Evolutionary conservation across 805 yeast genomes (phyloP), one percentile per base, ranked within the genome.

Genomic region (Debaryomyces castellii): DNA sequence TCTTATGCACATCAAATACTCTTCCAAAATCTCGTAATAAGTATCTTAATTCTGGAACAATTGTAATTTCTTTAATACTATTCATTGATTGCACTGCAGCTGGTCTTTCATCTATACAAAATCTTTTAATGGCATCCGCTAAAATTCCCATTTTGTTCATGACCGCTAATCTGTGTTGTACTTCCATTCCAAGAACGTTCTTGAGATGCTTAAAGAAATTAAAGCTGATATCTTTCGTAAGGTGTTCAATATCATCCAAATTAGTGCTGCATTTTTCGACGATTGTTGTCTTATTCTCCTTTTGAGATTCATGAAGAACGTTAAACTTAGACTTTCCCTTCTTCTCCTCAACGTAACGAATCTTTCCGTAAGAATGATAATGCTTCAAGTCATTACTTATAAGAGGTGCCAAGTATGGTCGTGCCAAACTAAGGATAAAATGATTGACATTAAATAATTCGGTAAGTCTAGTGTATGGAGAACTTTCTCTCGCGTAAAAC

Each of bases 371-470:
- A 2, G 63, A 46, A 45, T 75, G 78, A 49, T 78, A 79, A 59
- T 89, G 94, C 58, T 85, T 85, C 57, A 89, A 74, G 59, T 89
- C 97, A 52, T 87, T 85, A 30, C 87, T 82, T 36, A 94, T 78
- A 46, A 92, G 71, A 0, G 98, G 97, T 0, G 97, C 96, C 54
- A 92, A 71, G 58, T 92, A 94, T 0, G 98, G 97, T 50, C 97
- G 77, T 7, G 98, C 96, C 52, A 92, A 73, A 17, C 97, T 88
- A 1, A 91, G 91, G 24, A 94, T 76, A 59, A 89, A 92, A 64
- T 91, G 95, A 64, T 94, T 94, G 20, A 94, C 98, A 57, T 94
- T 94, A 71, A 92, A 94, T 47, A 92, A 74, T 62, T 94, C 98
- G 0, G 97, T 86, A 40, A 92, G 75, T 44, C 96, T 73, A 1